Evolutionary conservation across 345 rosid species (phyloP).

Genomic region (Microcos paniculata): DNA sequence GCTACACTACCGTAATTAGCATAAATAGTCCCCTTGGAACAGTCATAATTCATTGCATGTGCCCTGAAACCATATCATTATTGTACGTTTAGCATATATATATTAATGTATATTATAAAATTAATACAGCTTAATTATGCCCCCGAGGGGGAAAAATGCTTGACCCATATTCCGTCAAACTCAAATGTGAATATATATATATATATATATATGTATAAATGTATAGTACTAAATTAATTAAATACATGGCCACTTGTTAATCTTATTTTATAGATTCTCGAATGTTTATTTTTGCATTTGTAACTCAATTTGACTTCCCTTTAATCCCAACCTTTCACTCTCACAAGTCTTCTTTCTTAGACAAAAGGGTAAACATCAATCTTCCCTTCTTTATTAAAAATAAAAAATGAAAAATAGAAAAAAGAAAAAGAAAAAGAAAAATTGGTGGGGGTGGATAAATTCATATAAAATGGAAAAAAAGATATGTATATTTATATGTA

Average conservation of each 20-base stretch:
- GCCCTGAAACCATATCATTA: background rate
- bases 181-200: no score
- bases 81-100: background rate
- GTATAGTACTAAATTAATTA: no score
- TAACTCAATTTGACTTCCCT: background rate
- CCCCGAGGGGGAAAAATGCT: background rate
- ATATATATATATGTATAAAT: no score
- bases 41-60: background rate
- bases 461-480: no score
- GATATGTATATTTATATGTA: background rate
- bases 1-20: no score
- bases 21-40: no score
- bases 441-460: no score
- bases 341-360: background rate
- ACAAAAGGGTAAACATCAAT: background rate
- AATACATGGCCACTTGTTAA: no score
- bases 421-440: no score
- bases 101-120: background rate
- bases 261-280: background rate
- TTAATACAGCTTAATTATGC: background rate
- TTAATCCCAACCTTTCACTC: background rate
- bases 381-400: background rate
- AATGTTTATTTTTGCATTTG: background rate
- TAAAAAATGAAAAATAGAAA: background rate
- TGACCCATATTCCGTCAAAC: no score